Evolutionary conservation across 2,329 filamentous ascomycete species (phyloP), one percentile per base, ranked within the genome.

Genomic region (Fusarium circinatum): DNA sequence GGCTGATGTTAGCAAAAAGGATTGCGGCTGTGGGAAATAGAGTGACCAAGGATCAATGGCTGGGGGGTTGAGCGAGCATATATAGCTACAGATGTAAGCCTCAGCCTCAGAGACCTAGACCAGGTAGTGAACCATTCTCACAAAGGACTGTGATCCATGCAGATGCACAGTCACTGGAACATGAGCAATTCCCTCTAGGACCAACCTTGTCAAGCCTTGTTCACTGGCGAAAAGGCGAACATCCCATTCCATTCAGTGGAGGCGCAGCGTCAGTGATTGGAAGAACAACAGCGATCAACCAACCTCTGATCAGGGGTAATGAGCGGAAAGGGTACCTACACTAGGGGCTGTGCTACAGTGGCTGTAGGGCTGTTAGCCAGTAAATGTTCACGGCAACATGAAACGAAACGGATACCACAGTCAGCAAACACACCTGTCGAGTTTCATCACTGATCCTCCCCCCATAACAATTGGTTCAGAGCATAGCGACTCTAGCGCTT

Each of bases 261-360:
- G 68, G 69, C 68, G 68, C 69, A 71, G 57, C 49, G 30, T 32
- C 39, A 32, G 34, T 70, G 68, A 71, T 71, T 71, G 69, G 69
- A 47, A 57, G 60, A 47, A 26, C 62, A 52, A 34, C 45, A 34
- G 18, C 26, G 20, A 18, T n/a, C 28, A 55, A 28, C 38, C 28
- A 55, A 34, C 38, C 54, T 28, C 28, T 45, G 51, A 62, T 62
- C 58, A 44, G 38, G 41, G 41, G 47, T n/a, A 36, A 28, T 54
- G 47, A 20, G 32, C 14, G 15, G 17, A 34, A 34, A 34, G 32
- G 32, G 32, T 34, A 34, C 32, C 32, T 34, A 36, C 34, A 32
- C 41, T 62, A 48, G 54, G 67, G 69, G 69, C 68, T 68, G 68
- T 68, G 69, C 44, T 36, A 56, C 55, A 41, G 57, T 61, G 38